A percentile compares a stretch with the other conserved stretches of the same genome.
These are phyloP conservation scores for Cercospora zeae-maydis DNA, from an alignment of 2,329 filamentous ascomycete genomes.

Conservation along the genomic window DNA sequence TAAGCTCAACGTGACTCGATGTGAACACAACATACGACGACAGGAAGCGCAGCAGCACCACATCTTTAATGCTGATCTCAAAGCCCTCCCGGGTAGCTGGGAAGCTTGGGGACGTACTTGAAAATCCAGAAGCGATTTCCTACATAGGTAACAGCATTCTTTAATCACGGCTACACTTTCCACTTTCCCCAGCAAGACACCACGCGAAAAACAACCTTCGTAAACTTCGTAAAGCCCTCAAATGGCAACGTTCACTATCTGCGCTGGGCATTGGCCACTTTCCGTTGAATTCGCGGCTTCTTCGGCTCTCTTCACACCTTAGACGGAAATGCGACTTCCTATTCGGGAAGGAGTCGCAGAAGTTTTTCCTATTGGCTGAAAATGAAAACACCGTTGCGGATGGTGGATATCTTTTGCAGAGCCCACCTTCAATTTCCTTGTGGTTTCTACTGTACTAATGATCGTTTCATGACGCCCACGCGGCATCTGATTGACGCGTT, in stretches of 20 bases:
- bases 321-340: conserved; percentile 1
- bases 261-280: neutral
- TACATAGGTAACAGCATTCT: neutral
- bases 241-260: neutral
- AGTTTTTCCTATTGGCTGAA: neutral
- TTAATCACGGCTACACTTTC: neutral
- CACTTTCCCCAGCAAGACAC: neutral
- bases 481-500: too few species aligned
- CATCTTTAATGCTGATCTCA: neutral
- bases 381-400: neutral
- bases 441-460: too few species aligned
- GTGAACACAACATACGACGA: neutral
- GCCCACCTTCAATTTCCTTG: neutral
- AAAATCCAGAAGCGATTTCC: neutral
- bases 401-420: too few species aligned
- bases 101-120: neutral
- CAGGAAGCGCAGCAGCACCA: neutral
- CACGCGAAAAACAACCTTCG: neutral
- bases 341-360: neutral
- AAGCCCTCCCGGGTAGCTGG: neutral
- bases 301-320: neutral
- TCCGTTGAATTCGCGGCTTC: neutral
- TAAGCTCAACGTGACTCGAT: neutral
- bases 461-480: neutral
- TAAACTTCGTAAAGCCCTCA: neutral